Percentiles rank a stretch among this genome's conserved stretches.
Conservation (phyloP, 208 protist species). For the Lotmaria passim region DNA sequence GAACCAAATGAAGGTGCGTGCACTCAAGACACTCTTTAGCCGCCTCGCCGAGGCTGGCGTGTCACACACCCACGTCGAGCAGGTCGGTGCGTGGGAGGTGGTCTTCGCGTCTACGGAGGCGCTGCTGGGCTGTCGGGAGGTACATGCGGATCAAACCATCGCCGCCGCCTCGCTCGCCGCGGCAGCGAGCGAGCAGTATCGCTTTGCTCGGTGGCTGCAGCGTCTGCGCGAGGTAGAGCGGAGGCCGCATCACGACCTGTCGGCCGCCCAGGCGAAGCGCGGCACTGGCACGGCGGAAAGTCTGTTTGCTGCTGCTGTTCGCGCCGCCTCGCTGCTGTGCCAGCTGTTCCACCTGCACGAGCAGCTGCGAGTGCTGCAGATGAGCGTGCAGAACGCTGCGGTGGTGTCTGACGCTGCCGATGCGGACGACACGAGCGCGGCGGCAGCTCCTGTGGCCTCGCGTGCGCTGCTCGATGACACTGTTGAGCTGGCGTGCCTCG, state of each 20-base stretch:
- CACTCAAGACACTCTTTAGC: constrained; percentile 88
- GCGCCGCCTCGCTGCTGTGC: constrained; percentile 39
- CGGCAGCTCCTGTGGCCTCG: background rate
- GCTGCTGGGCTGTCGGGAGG: constrained; percentile 55
- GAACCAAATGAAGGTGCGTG: constrained; percentile 83
- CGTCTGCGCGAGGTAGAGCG: constrained; percentile 83
- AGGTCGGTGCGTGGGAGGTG: constrained; percentile 68
- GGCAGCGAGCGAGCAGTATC: constrained; percentile 68
- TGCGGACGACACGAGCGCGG: background rate
- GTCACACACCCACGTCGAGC: constrained; percentile 72
- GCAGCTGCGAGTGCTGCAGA: constrained; percentile 44
- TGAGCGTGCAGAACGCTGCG: constrained; percentile 29
- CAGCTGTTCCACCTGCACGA: constrained; percentile 47
- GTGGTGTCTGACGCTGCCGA: constrained; percentile 13
- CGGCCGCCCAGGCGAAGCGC: constrained; percentile 79
- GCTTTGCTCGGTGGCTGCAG: constrained; percentile 83
- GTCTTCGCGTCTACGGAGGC: constrained; percentile 72
- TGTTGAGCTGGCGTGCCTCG: constrained; percentile 53
- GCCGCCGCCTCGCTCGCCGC: constrained; percentile 26
- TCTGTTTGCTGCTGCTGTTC: constrained; percentile 63
- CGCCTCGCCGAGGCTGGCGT: constrained; percentile 77
- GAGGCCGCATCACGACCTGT: constrained; percentile 86
- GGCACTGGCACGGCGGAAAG: constrained; percentile 73
- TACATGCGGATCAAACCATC: constrained; percentile 37
- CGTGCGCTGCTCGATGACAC: constrained; percentile 49